Conservation (phyloP, 2,329 filamentous ascomycete species). For the Trichothecium roseum region DNA sequence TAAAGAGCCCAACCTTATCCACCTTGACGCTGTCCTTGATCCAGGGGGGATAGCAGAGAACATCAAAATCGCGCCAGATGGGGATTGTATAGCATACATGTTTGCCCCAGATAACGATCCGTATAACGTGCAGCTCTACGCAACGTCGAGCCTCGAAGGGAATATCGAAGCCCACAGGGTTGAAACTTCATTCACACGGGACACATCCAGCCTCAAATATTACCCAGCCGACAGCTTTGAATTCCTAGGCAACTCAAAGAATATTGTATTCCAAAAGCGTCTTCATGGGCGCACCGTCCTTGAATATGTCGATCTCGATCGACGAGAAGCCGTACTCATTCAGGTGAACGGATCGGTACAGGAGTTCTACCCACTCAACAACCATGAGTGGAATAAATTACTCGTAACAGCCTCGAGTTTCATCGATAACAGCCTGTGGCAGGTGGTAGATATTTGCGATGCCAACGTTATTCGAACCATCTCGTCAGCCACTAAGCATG, state of each 20-base stretch:
- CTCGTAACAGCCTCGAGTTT: constrained; percentile 26
- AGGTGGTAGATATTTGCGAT: constrained; percentile 18
- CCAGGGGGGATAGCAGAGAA: constrained; percentile 8
- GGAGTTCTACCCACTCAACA: constrained; percentile 15
- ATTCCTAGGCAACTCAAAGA: constrained; percentile 21
- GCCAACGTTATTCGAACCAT: constrained; percentile 14
- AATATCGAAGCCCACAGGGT: constrained; percentile 2
- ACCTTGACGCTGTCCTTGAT: constrained; percentile 6
- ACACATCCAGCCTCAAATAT: constrained; percentile 9
- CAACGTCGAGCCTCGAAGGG: constrained; percentile 13
- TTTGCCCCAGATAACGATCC: constrained; percentile 12
- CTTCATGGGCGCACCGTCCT: constrained; percentile 21
- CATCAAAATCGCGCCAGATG: constrained; percentile 26
- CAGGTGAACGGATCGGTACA: constrained; percentile 15
- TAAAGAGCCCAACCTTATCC: constrained; percentile 13
- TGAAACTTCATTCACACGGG: constrained; percentile 6
- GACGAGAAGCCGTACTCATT: constrained; percentile 15
- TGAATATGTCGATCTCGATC: constrained; percentile 19
- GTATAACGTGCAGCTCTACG: constrained; percentile 17
- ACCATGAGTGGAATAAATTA: constrained; percentile 15
- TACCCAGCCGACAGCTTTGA: constrained; percentile 20
- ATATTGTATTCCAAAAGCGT: constrained; percentile 21
- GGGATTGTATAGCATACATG: constrained; percentile 22
- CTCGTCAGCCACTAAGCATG: constrained; percentile 19
- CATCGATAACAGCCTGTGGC: constrained; percentile 26